These are phyloP conservation scores for Linderina pennispora DNA, from an alignment of 192 early-diverging fungal species.

Conservation along the genomic window DNA sequence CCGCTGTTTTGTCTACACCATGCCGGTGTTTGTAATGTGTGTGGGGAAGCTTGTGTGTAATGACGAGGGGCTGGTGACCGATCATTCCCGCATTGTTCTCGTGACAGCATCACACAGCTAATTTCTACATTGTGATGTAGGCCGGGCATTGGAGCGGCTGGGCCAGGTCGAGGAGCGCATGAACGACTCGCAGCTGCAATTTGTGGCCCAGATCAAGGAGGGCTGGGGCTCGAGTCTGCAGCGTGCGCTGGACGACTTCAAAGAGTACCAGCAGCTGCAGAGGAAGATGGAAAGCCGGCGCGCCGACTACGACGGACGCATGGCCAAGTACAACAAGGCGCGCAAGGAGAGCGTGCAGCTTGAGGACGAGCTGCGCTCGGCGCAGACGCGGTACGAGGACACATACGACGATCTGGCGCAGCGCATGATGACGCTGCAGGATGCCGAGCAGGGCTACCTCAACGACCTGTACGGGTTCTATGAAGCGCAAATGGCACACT, in stretches of 20 bases:
- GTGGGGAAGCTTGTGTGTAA: too few relatives aligned
- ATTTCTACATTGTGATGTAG: too few relatives aligned
- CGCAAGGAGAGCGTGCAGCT: slow-evolving; percentile 89
- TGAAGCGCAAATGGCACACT: slow-evolving; percentile 41
- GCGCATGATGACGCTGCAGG: slow-evolving; percentile 78
- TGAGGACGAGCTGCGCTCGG: slow-evolving; percentile 83
- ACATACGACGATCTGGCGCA: slow-evolving; percentile 66
- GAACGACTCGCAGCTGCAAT: slow-evolving; percentile 37
- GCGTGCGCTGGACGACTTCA: slow-evolving; percentile 47
- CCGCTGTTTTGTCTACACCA: too few relatives aligned
- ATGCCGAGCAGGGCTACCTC: slow-evolving; percentile 64
- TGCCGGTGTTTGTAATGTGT: too few relatives aligned
- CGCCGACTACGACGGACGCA: slow-evolving; percentile 89
- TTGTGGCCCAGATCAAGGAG: slow-evolving; percentile 51
- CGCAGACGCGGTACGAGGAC: slow-evolving; percentile 93
- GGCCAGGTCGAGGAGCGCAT: slow-evolving; percentile 49
- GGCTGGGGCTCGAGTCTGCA: slow-evolving; percentile 41
- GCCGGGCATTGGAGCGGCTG: slow-evolving; percentile 42
- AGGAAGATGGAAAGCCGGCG: slow-evolving; percentile 85
- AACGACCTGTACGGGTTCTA: slow-evolving; percentile 48
- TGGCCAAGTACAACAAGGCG: slow-evolving; percentile 78
- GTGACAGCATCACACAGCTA: too few relatives aligned
- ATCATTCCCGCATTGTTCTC: too few relatives aligned
- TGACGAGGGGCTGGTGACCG: too few relatives aligned
- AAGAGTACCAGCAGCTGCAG: slow-evolving; percentile 56